A percentile compares a stretch with the other conserved stretches of the same genome.
Conservation (phyloP, 2,329 filamentous ascomycete genomes). For the Phaeomoniella chlamydospora region DNA sequence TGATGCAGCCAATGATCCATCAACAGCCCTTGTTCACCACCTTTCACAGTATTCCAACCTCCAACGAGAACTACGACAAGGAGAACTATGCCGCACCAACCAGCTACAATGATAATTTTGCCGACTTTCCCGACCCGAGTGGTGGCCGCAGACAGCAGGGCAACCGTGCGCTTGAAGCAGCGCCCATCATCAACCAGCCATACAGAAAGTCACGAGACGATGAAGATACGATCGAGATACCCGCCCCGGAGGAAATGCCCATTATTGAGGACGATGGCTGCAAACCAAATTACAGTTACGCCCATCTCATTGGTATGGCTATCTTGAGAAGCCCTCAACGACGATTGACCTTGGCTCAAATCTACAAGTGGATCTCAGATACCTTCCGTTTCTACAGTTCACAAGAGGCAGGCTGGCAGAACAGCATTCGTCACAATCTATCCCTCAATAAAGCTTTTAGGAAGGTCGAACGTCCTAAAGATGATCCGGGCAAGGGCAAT, state of each 20-base stretch:
- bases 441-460: slow-evolving; percentile 94
- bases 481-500: slow-evolving; percentile 93
- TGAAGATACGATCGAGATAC: slow-evolving; percentile 37
- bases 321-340: slow-evolving; percentile 75
- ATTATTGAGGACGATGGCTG: slow-evolving; percentile 67
- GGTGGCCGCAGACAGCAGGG: slow-evolving; percentile 27
- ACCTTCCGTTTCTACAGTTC: slow-evolving; percentile 78
- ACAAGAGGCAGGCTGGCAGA: slow-evolving; percentile 87
- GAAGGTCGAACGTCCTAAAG: slow-evolving; percentile 90
- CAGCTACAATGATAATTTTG: slow-evolving; percentile 27
- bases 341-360: slow-evolving; percentile 78
- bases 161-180: slow-evolving; percentile 56
- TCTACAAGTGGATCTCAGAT: slow-evolving; percentile 99
- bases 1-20: slow-evolving; percentile 4
- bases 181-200: slow-evolving; percentile 55
- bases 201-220: slow-evolving; percentile 55
- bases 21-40: slow-evolving; percentile 34
- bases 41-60: slow-evolving; percentile 27
- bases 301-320: slow-evolving; percentile 90
- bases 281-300: slow-evolving; percentile 88
- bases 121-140: slow-evolving; percentile 31
- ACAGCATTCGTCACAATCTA: slow-evolving; percentile 96
- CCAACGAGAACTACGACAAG: slow-evolving; percentile 23
- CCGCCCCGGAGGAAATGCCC: slow-evolving; percentile 67
- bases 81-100: slow-evolving; percentile 31